Evolutionary conservation across 2,329 filamentous ascomycete species (phyloP).

Genomic region (Exophiala xenobiotica): DNA sequence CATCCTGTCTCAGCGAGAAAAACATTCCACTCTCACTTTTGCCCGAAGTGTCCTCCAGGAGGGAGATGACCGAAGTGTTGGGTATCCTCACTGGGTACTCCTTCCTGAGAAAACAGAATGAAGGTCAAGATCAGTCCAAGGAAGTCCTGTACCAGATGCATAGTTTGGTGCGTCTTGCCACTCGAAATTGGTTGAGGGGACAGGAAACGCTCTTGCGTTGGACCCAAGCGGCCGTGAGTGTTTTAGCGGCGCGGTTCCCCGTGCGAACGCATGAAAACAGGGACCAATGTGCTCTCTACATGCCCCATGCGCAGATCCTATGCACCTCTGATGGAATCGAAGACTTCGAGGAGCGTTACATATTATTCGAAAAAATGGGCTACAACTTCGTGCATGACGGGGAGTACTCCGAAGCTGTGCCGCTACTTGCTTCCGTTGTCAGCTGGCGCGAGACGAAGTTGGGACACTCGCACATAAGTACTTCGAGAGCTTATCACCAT

Average conservation of each 20-base stretch:
- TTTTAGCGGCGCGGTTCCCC: conserved; percentile 32
- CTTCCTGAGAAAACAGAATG: conserved; percentile 29
- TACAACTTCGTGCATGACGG: conserved; percentile 66
- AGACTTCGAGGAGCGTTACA: conserved; percentile 9
- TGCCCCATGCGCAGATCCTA: conserved; percentile 33
- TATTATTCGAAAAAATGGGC: conserved; percentile 17
- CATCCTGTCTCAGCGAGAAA: conserved; percentile 36
- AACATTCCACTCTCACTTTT: conserved; percentile 38
- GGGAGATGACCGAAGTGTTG: conserved; percentile 33
- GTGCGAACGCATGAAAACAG: conserved; percentile 20
- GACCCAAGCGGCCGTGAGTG: conserved; percentile 22
- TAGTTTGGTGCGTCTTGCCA: conserved; percentile 39
- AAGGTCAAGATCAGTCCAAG: neutral
- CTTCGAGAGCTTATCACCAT: conserved; percentile 6
- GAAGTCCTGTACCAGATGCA: conserved; percentile 32
- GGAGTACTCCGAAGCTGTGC: conserved; percentile 77
- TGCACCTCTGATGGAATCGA: neutral
- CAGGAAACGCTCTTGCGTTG: conserved; percentile 24
- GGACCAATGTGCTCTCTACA: conserved; percentile 32
- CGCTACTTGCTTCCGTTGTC: conserved; percentile 45
- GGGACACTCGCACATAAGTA: neutral
- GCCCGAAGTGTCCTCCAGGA: conserved; percentile 24
- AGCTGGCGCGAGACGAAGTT: conserved; percentile 8
- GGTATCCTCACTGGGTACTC: conserved; percentile 37
- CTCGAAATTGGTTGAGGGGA: conserved; percentile 35